A percentile compares a stretch with the other conserved stretches of the same genome.
These are phyloP conservation scores for Monilinia fructigena DNA, from an alignment of 2,329 filamentous ascomycete species.

Conservation along the genomic window DNA sequence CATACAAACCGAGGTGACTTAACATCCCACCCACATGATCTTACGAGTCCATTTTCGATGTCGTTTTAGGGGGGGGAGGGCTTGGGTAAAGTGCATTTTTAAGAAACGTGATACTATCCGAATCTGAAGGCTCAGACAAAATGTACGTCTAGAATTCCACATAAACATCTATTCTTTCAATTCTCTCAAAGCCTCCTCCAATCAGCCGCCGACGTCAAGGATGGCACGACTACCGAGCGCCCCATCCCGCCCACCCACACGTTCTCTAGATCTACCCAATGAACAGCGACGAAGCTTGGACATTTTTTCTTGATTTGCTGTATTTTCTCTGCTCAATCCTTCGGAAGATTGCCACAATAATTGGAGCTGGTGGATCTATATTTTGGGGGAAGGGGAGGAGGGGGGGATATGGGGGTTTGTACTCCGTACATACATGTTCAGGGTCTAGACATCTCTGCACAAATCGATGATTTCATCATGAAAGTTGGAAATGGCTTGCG, in stretches of 20 bases:
- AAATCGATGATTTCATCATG: conserved; percentile 3
- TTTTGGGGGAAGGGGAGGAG: too few relatives aligned
- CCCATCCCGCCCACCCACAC: neutral
- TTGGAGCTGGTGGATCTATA: neutral
- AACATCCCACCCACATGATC: too few relatives aligned
- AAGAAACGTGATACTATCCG: too few relatives aligned
- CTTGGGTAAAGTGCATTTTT: too few relatives aligned
- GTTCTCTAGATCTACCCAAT: conserved; percentile 7
- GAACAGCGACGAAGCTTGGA: neutral
- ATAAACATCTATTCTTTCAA: neutral
- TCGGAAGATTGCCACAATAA: neutral
- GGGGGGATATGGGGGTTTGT: too few relatives aligned
- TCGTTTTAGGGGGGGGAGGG: too few relatives aligned
- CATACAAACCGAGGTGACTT: neutral
- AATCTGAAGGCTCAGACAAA: too few relatives aligned
- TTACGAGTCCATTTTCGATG: too few relatives aligned
- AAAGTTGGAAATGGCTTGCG: too few relatives aligned
- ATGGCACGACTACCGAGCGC: neutral
- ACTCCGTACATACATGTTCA: neutral
- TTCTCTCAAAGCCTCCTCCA: neutral
- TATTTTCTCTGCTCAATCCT: neutral
- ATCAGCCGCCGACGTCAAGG: conserved; percentile 9
- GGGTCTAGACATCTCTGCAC: neutral
- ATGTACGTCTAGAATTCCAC: too few relatives aligned
- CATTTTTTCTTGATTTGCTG: neutral